Conservation (phyloP, 306 rosid genomes). For the Vigna trinervia region DNA sequence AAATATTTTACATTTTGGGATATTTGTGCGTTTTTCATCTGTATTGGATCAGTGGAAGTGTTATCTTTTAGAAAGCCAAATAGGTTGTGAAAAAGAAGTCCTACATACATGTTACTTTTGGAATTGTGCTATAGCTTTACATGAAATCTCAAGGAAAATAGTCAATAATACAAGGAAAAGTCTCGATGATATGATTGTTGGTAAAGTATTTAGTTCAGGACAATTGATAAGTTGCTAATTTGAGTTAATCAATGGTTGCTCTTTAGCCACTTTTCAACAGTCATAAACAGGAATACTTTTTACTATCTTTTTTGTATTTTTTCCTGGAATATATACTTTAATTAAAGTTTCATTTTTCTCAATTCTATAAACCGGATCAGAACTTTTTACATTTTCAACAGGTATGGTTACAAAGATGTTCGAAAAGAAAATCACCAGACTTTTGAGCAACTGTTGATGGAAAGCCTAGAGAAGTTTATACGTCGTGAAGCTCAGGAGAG, state of each 20-base stretch:
- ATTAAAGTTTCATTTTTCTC: conserved; percentile 1
- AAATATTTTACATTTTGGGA: conserved; percentile 10
- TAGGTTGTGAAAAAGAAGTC: conserved; percentile 1
- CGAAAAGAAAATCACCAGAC: conserved; percentile 92
- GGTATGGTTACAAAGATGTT: conserved; percentile 95
- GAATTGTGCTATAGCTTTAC: conserved; percentile 27
- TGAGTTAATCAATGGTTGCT: neutral
- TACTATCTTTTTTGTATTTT: neutral
- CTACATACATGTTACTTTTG: conserved; percentile 1
- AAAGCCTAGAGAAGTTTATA: conserved; percentile 94
- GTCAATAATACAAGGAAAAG: conserved; percentile 23
- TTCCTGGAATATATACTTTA: conserved; percentile 4
- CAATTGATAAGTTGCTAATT: neutral
- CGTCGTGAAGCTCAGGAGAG: conserved; percentile 96
- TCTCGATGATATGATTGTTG: neutral
- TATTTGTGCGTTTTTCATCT: neutral
- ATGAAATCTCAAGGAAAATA: neutral
- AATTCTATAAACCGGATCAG: conserved; percentile 21
- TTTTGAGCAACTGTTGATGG: conserved; percentile 89
- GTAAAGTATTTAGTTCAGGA: neutral
- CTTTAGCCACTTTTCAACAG: neutral
- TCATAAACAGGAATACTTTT: conserved; percentile 22
- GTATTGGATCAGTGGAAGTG: conserved; percentile 3
- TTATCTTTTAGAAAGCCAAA: neutral
- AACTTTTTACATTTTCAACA: conserved; percentile 37